Percentiles rank a stretch among this genome's conserved stretches.
These are phyloP conservation scores for Tephrocybe sp. DNA, from an alignment of 768 basidiomycete genomes.

Conservation along the genomic window DNA sequence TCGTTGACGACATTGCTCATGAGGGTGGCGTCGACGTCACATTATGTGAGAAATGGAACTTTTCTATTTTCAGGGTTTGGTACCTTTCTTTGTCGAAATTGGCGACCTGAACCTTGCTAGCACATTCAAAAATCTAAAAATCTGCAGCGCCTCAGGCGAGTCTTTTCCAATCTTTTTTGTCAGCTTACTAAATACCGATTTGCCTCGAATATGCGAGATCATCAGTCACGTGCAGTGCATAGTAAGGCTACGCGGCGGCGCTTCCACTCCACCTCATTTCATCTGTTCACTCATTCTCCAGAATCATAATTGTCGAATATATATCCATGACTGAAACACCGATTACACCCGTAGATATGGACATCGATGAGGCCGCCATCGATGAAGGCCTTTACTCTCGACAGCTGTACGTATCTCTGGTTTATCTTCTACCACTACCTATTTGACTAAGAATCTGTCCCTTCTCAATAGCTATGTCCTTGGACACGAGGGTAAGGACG, in stretches of 20 bases:
- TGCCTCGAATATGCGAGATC: slow-evolving; percentile 13
- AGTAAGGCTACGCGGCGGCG: slow-evolving; percentile 9
- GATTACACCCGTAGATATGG: slow-evolving; percentile 58
- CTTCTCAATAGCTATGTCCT: slow-evolving; percentile 73
- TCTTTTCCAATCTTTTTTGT: too few species aligned
- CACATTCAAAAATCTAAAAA: too few species aligned
- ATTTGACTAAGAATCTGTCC: slow-evolving; percentile 18
- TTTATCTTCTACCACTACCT: slow-evolving; percentile 8
- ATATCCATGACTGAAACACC: slow-evolving; percentile 35
- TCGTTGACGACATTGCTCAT: too few species aligned
- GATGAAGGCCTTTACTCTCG: slow-evolving; percentile 94
- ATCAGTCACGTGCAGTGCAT: slow-evolving; percentile 20
- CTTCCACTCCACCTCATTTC: slow-evolving; percentile 1
- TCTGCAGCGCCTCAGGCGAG: too few species aligned
- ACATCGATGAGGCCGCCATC: slow-evolving; percentile 83
- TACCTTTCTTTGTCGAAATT: too few species aligned
- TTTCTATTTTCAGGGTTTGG: too few species aligned
- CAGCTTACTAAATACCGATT: too few species aligned
- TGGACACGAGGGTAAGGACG: slow-evolving; percentile 81
- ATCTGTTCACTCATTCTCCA: slow-evolving; percentile 15
- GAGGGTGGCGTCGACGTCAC: too few species aligned
- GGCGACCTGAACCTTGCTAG: too few species aligned
- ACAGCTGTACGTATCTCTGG: slow-evolving; percentile 66
- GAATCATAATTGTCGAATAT: slow-evolving; percentile 12
- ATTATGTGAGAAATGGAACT: too few species aligned